phyloP scores from a whole-genome alignment of 805 yeast genomes.

The Yarrowia bubula region DNA sequence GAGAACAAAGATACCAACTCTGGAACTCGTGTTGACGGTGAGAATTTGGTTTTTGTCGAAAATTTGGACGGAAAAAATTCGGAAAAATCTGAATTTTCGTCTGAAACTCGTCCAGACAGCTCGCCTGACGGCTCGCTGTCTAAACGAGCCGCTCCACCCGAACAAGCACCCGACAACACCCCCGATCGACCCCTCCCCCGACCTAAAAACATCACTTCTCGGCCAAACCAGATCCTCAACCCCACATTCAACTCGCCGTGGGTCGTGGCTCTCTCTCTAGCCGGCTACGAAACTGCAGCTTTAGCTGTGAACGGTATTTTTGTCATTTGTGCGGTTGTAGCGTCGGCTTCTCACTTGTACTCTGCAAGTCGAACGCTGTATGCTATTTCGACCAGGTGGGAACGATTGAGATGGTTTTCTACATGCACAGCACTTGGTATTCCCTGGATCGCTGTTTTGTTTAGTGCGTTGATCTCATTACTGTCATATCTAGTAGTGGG shows the following conservation, averaged over 20 bases:
- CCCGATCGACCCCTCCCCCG: background rate
- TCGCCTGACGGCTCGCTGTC: background rate
- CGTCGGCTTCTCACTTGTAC: conserved; percentile 57
- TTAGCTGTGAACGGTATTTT: conserved; percentile 52
- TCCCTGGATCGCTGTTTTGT: conserved; percentile 67
- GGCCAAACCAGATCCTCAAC: conserved; percentile 31
- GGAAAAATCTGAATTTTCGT: background rate
- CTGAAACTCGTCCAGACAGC: background rate
- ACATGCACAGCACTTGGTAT: conserved; percentile 64
- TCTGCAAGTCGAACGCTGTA: conserved; percentile 62
- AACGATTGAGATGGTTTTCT: conserved; percentile 62
- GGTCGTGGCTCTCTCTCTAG: conserved; percentile 54
- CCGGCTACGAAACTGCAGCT: conserved; percentile 52
- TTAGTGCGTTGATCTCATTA: conserved; percentile 59
- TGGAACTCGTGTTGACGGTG: too few species aligned
- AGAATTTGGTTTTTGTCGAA: too few species aligned
- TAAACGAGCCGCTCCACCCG: background rate
- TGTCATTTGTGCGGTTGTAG: conserved; percentile 55
- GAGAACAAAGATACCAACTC: too few species aligned
- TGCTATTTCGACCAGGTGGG: conserved; percentile 52
- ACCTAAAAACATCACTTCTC: conserved; percentile 47
- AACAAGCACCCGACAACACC: background rate
- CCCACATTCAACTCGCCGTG: conserved; percentile 41
- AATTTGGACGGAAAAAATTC: too few species aligned
- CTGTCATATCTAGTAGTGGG: conserved; percentile 61